Evolutionary conservation across 1,284 basidiomycete genomes (phyloP), one percentile per base, ranked within the genome.

Genomic region (Leccinum pachyderme): DNA sequence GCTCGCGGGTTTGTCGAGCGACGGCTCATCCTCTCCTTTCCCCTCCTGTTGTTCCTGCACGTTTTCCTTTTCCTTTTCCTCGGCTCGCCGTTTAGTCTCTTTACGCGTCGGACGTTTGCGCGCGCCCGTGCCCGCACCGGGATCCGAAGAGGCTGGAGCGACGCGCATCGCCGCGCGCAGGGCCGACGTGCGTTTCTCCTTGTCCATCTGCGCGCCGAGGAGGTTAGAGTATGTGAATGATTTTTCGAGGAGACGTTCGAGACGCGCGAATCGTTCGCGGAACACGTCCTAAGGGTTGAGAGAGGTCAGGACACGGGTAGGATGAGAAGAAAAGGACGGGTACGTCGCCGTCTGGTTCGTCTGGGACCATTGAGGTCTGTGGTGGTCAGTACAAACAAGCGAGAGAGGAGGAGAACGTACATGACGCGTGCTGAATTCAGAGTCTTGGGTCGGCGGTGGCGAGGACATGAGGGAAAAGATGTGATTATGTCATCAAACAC

Each of bases 121-220:
- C 55, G 60, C 41, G 53, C 47, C 49, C 15, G 31, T 43, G 1
- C 25, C 5, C 12, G 18, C 18, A 22, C 18, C 18, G 18, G 33
- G 11, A 31, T 54, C 59, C 47, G 28, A 59, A 48, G 55, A 66
- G 4, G 37, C 5, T 9, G 37, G 37, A 7, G 73, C 67, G 44
- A 73, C 74, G 31, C 68, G 73, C 62, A 79, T 74, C 47, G 77
- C 72, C 11, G 62, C 59, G 44, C 63, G 63, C 28, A 62, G 52
- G 1, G 63, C 61, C 13, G 62, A 69, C 2, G 61, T 65, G 25
- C 59, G 61, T 35, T 70, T 68, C 25, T 87, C 83, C 83, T 67
- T 68, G 54, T 87, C 83, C 84, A 90, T 89, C 53, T 82, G 79
- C 25, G 77, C 71, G 51, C 82, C 81, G 7, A 91, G 72, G 27